Evolutionary conservation across 257 asterid species (phyloP).

Genomic region (Lantana camara): DNA sequence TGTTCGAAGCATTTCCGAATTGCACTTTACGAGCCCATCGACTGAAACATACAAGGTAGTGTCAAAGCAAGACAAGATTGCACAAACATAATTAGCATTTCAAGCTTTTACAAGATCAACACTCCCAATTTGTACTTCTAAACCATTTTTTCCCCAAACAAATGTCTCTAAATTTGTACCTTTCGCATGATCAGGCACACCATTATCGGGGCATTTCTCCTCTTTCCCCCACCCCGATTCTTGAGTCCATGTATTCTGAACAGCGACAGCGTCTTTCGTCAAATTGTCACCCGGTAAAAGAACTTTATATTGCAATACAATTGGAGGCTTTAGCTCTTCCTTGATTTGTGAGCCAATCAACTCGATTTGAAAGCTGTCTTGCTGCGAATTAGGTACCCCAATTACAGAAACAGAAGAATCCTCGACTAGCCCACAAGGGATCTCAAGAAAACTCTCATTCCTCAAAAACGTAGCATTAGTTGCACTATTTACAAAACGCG

Average conservation of each 20-base stretch:
- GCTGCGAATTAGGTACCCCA: constrained; percentile 64
- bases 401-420: constrained; percentile 86
- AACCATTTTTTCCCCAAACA: no score
- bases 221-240: constrained; percentile 85
- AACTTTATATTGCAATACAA: constrained; percentile 67
- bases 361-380: constrained; percentile 65
- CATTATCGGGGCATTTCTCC: constrained; percentile 85
- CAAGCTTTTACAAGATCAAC: no score
- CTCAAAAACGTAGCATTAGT: constrained; percentile 29
- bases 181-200: constrained; percentile 35
- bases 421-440: constrained; percentile 89
- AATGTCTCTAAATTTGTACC: constrained; percentile 37
- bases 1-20: constrained; percentile 46
- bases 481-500: constrained; percentile 48
- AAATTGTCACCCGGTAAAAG: constrained; percentile 74
- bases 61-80: constrained; percentile 18
- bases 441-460: constrained; percentile 43
- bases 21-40: constrained; percentile 88
- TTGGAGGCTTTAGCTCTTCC: constrained; percentile 60
- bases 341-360: constrained; percentile 59
- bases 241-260: constrained; percentile 81
- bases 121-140: no score
- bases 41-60: constrained; percentile 47
- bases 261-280: constrained; percentile 67
- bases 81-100: background rate